Conservation (phyloP, 768 basidiomycete species). For the Naganishia randhawae region DNA sequence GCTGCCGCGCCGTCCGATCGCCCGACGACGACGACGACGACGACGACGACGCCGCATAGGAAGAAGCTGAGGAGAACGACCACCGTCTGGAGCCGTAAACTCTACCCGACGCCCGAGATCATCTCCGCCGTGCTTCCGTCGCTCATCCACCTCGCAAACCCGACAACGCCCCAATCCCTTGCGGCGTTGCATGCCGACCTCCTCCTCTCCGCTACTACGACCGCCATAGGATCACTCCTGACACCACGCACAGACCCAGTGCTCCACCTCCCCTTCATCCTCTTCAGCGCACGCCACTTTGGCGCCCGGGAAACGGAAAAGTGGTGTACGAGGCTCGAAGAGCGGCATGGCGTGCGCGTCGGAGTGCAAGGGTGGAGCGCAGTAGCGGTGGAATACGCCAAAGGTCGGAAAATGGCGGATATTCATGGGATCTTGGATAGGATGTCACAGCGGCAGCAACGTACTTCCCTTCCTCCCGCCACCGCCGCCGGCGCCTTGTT, state of each 20-base stretch:
- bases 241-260: neutral
- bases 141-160: constrained; percentile 8
- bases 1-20: neutral
- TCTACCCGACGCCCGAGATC: constrained; percentile 13
- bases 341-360: neutral
- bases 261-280: constrained; percentile 20
- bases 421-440: neutral
- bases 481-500: neutral
- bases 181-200: constrained; percentile 3
- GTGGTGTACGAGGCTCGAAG: constrained; percentile 5
- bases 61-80: neutral
- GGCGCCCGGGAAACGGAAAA: neutral
- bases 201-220: neutral
- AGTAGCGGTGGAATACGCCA: constrained; percentile 18
- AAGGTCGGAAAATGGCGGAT: neutral
- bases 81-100: neutral
- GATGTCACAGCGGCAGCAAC: neutral
- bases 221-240: neutral
- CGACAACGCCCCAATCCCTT: neutral
- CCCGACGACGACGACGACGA: neutral
- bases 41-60: neutral
- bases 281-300: neutral
- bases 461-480: neutral
- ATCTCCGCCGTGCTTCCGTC: constrained; percentile 8
- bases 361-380: constrained; percentile 24